These are phyloP conservation scores for Calonectria montana DNA, from an alignment of 2,329 filamentous ascomycete species.

Conservation along the genomic window DNA sequence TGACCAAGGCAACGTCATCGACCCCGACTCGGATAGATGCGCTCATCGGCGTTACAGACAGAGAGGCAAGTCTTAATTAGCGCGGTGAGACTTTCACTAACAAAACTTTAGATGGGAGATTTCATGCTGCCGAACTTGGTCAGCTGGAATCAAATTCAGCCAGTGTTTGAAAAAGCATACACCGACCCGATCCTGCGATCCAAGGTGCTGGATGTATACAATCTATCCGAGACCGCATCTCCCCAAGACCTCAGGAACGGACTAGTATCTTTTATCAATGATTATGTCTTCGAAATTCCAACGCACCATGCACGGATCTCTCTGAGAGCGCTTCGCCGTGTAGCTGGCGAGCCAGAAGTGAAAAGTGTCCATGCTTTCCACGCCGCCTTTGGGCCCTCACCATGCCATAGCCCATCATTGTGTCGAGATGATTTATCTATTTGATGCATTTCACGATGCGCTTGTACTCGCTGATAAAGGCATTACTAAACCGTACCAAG, in stretches of 20 bases:
- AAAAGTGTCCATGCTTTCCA: not conserved
- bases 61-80: not conserved
- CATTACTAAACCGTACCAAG: not conserved
- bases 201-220: not conserved
- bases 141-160: not conserved
- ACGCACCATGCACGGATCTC: not conserved
- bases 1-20: too few species aligned
- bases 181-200: not conserved
- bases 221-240: not conserved
- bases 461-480: not conserved
- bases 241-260: not conserved
- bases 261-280: not conserved
- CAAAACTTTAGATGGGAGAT: not conserved
- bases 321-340: not conserved
- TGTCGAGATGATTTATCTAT: conserved; percentile 1
- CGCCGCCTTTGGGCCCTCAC: not conserved
- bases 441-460: conserved; percentile 4
- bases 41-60: not conserved
- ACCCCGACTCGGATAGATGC: not conserved
- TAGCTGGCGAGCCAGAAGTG: not conserved
- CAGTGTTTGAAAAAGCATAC: not conserved
- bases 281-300: not conserved
- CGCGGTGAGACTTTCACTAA: not conserved
- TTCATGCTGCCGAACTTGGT: not conserved
- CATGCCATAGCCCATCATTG: conserved; percentile 4